phyloP scores from a whole-genome alignment of 78 protist species.

The Cavenderia fasciculata region DNA sequence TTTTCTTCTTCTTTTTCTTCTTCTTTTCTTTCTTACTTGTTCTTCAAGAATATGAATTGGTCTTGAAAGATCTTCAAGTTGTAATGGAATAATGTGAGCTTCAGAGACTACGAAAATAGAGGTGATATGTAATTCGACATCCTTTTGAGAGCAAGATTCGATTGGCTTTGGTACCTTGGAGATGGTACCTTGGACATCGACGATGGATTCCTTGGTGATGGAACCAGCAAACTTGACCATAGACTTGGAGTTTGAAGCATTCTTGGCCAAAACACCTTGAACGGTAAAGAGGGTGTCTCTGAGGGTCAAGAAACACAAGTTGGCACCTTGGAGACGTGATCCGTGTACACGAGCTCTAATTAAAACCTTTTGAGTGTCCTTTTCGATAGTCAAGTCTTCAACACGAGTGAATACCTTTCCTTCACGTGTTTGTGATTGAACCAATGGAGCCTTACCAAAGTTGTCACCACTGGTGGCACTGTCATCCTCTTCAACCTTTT shows the following conservation, averaged over 20 bases:
- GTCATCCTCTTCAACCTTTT: background rate
- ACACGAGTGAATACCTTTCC: conserved; percentile 46
- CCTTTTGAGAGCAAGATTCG: conserved; percentile 82
- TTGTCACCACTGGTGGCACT: conserved; percentile 23
- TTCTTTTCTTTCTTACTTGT: conserved; percentile 7
- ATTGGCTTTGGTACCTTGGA: conserved; percentile 56
- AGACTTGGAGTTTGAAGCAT: conserved; percentile 40
- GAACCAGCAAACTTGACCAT: conserved; percentile 82
- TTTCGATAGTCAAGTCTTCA: background rate
- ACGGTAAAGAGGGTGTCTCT: conserved; percentile 85
- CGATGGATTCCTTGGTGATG: conserved; percentile 91
- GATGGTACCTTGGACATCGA: conserved; percentile 91
- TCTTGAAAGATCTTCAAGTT: conserved; percentile 87
- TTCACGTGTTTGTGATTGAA: background rate
- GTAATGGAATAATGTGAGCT: conserved; percentile 84
- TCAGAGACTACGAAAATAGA: conserved; percentile 77
- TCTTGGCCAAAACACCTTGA: conserved; percentile 84
- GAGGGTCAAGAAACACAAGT: conserved; percentile 86
- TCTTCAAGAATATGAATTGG: conserved; percentile 19
- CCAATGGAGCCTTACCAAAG: conserved; percentile 42
- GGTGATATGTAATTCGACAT: conserved; percentile 87
- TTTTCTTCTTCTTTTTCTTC: background rate
- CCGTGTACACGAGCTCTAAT: conserved; percentile 48
- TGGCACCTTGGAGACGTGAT: conserved; percentile 63
- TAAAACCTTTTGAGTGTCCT: conserved; percentile 38